phyloP scores from a whole-genome alignment of 1,139 yeast genomes.

The Arxiozyma telluris region DNA sequence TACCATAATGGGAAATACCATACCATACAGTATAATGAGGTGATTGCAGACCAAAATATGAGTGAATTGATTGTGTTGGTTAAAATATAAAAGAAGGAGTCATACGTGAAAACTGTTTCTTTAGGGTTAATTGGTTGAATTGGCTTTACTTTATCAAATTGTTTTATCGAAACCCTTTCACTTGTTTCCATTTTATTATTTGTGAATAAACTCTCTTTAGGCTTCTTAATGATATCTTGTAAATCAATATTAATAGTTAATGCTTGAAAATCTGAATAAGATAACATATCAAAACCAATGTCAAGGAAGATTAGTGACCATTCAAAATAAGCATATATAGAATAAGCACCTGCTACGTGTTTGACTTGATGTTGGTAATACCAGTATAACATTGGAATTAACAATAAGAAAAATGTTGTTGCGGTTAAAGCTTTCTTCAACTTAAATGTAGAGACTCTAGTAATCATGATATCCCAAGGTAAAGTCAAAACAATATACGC shows the following conservation, averaged over 20 bases:
- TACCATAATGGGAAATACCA: conserved; percentile 98
- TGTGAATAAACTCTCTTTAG: neutral
- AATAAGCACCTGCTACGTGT: conserved; percentile 84
- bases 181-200: neutral
- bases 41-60: conserved; percentile 74
- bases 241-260: conserved; percentile 14
- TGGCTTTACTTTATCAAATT: conserved; percentile 9
- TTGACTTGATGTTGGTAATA: conserved; percentile 91
- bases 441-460: conserved; percentile 45
- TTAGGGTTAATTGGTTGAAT: conserved; percentile 5
- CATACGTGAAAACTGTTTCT: conserved; percentile 11
- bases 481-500: conserved; percentile 76
- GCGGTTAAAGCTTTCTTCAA: conserved; percentile 46
- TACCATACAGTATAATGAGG: conserved; percentile 74
- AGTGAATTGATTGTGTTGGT: conserved; percentile 50
- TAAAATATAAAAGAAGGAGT: conserved; percentile 36
- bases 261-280: conserved; percentile 57
- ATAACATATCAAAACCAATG: conserved; percentile 74
- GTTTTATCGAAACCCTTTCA: conserved; percentile 5
- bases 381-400: conserved; percentile 79
- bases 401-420: conserved; percentile 54
- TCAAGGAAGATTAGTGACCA: conserved; percentile 84
- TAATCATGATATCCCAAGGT: conserved; percentile 77
- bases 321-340: conserved; percentile 87
- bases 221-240: conserved; percentile 1